Evolutionary conservation across 768 basidiomycete species (phyloP), one percentile per base, ranked within the genome.

Genomic region (Mycena alexandri): DNA sequence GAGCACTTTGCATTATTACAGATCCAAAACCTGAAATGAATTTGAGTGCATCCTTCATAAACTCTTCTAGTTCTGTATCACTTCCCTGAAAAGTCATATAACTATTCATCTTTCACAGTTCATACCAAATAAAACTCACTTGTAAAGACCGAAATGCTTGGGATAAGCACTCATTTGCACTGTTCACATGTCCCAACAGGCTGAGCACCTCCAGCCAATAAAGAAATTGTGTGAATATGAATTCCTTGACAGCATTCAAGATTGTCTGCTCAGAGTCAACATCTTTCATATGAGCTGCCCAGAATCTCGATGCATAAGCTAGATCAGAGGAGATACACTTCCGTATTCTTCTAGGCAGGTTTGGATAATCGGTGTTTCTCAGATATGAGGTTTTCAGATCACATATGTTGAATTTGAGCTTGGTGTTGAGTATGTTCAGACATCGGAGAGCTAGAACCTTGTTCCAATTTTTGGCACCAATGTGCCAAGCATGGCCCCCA

Each of bases 361-460:
- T 22, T 38, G 33, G 34, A n/a, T 36, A 19, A 0, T 54, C 52
- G 13, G 52, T 11, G 13, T 54, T 54, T 5, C 5, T 8, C 34
- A 54, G n/a, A 54, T 54, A 38, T 21, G 52, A 54, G 52, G 6
- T 38, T 22, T 36, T 13, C 19, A 54, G n/a, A 0, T 22, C n/a
- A 22, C 52, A 54, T 4, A 54, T 54, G 34, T 54, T 54, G 52
- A 54, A 54, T 36, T 14, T n/a, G n/a, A 54, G 52, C 19, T 54
- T 10, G n/a, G 19, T 21, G 14, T 54, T 21, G 13, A 54, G 52
- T 6, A 38, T 38, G 12, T 38, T n/a, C 10, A 54, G 36, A 38
- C 52, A 54, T 21, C 14, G 7, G 1, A 36, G 34, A 12, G 52
- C 52, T 41, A 54, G 11, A n/a, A 21, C 9, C 13, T 10, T 12